A percentile compares a stretch with the other conserved stretches of the same genome.
Conservation (phyloP, 2,329 filamentous ascomycete species). For the Microthyrium microscopicum region DNA sequence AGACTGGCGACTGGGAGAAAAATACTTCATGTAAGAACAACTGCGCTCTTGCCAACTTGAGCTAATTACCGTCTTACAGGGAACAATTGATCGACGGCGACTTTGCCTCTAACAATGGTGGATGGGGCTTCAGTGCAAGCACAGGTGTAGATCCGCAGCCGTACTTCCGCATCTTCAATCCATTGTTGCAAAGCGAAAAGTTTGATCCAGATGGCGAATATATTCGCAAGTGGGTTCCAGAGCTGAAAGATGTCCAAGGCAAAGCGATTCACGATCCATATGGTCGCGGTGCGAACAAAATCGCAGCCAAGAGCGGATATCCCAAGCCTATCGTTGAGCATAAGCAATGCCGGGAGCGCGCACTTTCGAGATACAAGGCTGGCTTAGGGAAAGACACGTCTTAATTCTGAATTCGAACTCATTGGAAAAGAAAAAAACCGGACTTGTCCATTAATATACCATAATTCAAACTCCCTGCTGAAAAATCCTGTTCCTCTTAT, state of each 20-base stretch:
- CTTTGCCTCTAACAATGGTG: slow-evolving; percentile 30
- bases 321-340: slow-evolving; percentile 29
- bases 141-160: slow-evolving; percentile 59
- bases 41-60: too few relatives aligned
- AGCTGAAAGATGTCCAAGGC: slow-evolving; percentile 23
- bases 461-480: too few relatives aligned
- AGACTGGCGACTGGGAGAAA: slow-evolving; percentile 32
- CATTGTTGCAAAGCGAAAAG: slow-evolving; percentile 21
- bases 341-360: slow-evolving; percentile 42
- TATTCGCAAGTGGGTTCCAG: slow-evolving; percentile 22
- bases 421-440: too few relatives aligned
- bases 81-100: slow-evolving; percentile 32
- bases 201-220: slow-evolving; percentile 23
- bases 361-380: slow-evolving; percentile 53
- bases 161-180: slow-evolving; percentile 32
- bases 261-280: slow-evolving; percentile 34
- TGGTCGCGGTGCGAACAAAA: slow-evolving; percentile 25
- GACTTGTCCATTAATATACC: too few relatives aligned
- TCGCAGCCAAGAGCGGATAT: slow-evolving; percentile 32
- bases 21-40: slow-evolving; percentile 36
- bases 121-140: slow-evolving; percentile 44
- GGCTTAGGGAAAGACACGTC: slow-evolving; percentile 38
- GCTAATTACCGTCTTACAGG: too few relatives aligned
- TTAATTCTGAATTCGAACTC: too few relatives aligned
- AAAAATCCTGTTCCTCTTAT: too few relatives aligned